phyloP scores from a whole-genome alignment of 2,329 filamentous ascomycete species.

The Cyphellophora europaea region DNA sequence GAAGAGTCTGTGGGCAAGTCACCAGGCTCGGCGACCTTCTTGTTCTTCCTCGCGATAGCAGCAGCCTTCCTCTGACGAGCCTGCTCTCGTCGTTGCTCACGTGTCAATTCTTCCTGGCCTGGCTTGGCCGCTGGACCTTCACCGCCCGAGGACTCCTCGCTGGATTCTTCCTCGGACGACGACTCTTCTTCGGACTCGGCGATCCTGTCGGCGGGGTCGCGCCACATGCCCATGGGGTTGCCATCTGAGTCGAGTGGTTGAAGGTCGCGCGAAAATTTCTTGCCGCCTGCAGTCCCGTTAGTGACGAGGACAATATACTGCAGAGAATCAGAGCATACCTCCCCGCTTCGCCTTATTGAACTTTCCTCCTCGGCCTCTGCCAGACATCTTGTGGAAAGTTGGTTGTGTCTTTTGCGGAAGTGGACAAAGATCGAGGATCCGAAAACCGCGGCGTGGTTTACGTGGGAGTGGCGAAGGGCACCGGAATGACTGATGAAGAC shows the following conservation, averaged over 20 bases:
- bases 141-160: conserved; percentile 38
- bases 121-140: conserved; percentile 34
- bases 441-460: conserved; percentile 3
- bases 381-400: conserved; percentile 26
- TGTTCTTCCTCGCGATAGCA: conserved; percentile 67
- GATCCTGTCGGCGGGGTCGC: conserved; percentile 23
- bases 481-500: background rate
- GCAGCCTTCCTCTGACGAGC: conserved; percentile 89
- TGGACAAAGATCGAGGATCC: too few relatives aligned
- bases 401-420: too few relatives aligned
- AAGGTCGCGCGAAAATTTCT: conserved; percentile 88
- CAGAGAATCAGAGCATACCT: conserved; percentile 47
- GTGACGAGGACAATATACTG: conserved; percentile 5
- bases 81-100: conserved; percentile 77
- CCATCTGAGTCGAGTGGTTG: conserved; percentile 82
- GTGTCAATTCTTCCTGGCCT: conserved; percentile 49
- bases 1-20: conserved; percentile 67
- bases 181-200: conserved; percentile 39
- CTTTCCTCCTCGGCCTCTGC: conserved; percentile 77
- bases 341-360: conserved; percentile 89
- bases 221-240: conserved; percentile 84
- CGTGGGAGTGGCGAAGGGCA: background rate
- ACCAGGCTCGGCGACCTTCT: conserved; percentile 65
- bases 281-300: conserved; percentile 56
- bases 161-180: conserved; percentile 36